Conservation (phyloP, 768 basidiomycete genomes). For the Lactarius psammicola region DNA sequence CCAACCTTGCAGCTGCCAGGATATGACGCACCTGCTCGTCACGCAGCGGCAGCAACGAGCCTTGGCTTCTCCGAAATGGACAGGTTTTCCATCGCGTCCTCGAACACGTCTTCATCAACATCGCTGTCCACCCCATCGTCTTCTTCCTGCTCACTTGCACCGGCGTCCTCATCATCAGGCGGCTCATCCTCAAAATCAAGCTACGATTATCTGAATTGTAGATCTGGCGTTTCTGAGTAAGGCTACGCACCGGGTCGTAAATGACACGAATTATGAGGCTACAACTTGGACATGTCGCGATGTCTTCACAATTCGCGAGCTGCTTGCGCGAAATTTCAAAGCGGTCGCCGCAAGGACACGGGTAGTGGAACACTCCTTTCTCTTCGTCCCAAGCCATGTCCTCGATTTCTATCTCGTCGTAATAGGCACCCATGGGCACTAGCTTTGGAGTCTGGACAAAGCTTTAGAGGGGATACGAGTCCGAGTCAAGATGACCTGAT, state of each 20-base stretch:
- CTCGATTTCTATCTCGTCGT: slow-evolving; percentile 97
- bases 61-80: slow-evolving; percentile 42
- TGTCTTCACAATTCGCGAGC: slow-evolving; percentile 86
- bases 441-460: too few relatives aligned
- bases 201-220: slow-evolving; percentile 38
- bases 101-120: slow-evolving; percentile 43
- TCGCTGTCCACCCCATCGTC: slow-evolving; percentile 29
- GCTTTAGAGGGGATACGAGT: too few relatives aligned
- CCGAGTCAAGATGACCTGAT: too few relatives aligned
- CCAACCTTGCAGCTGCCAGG: neutral
- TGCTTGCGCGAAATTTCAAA: slow-evolving; percentile 92
- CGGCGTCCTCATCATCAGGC: slow-evolving; percentile 45
- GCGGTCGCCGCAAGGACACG: slow-evolving; percentile 96
- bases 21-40: slow-evolving; percentile 18
- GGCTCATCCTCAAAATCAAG: slow-evolving; percentile 82
- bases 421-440: slow-evolving; percentile 71
- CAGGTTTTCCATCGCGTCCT: slow-evolving; percentile 68
- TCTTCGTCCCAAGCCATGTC: slow-evolving; percentile 90
- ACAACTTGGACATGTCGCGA: slow-evolving; percentile 95
- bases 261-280: slow-evolving; percentile 90
- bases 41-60: slow-evolving; percentile 32
- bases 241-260: slow-evolving; percentile 82
- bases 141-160: slow-evolving; percentile 28
- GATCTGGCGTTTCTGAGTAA: neutral
- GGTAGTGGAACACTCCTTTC: slow-evolving; percentile 88